Conservation (phyloP, 2,329 filamentous ascomycete genomes). For the Helminthosporium solani region DNA sequence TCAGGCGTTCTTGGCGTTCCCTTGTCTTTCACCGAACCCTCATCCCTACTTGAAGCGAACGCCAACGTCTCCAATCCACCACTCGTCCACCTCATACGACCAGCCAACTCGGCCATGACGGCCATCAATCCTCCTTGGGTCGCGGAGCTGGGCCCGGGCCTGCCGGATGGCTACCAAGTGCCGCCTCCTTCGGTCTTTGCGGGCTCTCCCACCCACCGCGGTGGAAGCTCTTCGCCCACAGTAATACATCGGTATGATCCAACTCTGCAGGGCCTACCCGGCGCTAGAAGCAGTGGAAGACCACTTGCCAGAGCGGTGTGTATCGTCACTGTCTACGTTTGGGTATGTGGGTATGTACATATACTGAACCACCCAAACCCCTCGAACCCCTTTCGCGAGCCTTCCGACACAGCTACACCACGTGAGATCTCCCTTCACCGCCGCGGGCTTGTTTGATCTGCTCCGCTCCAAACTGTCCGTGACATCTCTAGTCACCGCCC, state of each 20-base stretch:
- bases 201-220: not conserved
- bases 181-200: not conserved
- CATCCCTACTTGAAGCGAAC: not conserved
- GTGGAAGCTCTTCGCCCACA: not conserved
- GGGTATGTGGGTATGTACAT: too few relatives aligned
- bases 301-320: slow-evolving; percentile 5
- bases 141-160: slow-evolving; percentile 6
- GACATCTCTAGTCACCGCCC: slow-evolving; percentile 1
- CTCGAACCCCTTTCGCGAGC: not conserved
- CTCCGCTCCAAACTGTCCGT: slow-evolving; percentile 8
- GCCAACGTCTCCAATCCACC: slow-evolving; percentile 1
- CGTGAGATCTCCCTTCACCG: slow-evolving; percentile 7
- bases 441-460: slow-evolving; percentile 14
- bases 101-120: slow-evolving; percentile 9
- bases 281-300: not conserved
- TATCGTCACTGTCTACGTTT: not conserved
- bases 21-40: not conserved
- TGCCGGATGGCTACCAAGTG: slow-evolving; percentile 5
- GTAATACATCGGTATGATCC: too few relatives aligned
- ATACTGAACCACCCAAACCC: too few relatives aligned
- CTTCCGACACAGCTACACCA: slow-evolving; percentile 1
- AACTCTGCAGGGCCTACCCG: slow-evolving; percentile 4
- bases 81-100: slow-evolving; percentile 1
- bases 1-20: not conserved
- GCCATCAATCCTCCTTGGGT: not conserved